These are phyloP conservation scores for Pichia phayaonensis DNA, from an alignment of 805 yeast species.

Conservation along the genomic window DNA sequence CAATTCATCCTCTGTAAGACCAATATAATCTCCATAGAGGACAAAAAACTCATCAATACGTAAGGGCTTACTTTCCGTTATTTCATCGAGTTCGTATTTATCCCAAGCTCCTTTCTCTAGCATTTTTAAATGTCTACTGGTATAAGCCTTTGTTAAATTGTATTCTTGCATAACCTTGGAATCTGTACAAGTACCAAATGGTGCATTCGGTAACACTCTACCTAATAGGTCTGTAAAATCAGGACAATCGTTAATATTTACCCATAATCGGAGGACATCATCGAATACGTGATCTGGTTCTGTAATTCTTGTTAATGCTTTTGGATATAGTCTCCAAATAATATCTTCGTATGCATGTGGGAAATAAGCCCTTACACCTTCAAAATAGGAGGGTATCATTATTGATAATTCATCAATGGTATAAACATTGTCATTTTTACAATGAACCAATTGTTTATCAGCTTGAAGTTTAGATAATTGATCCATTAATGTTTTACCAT, in stretches of 20 bases:
- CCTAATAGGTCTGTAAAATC: conserved; percentile 15
- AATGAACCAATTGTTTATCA: conserved; percentile 18
- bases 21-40: conserved; percentile 17
- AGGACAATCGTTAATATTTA: conserved; percentile 24
- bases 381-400: conserved; percentile 46
- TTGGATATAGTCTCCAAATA: conserved; percentile 43
- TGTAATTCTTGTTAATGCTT: conserved; percentile 23
- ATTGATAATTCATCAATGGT: conserved; percentile 43
- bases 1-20: conserved; percentile 6
- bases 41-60: conserved; percentile 22
- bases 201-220: conserved; percentile 11
- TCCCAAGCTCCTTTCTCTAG: conserved; percentile 7
- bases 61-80: conserved; percentile 22
- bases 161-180: conserved; percentile 26
- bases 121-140: conserved; percentile 18
- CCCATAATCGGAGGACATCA: conserved; percentile 53
- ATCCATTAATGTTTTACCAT: conserved; percentile 2
- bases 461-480: conserved; percentile 27
- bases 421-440: conserved; percentile 50
- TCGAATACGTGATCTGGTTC: conserved; percentile 39
- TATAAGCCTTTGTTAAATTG: conserved; percentile 23
- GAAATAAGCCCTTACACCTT: conserved; percentile 44
- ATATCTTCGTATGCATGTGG: conserved; percentile 35
- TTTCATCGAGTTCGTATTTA: conserved; percentile 10
- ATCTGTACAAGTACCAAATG: conserved; percentile 24